phyloP scores from a whole-genome alignment of 768 basidiomycete species.

The Mycena venus region DNA sequence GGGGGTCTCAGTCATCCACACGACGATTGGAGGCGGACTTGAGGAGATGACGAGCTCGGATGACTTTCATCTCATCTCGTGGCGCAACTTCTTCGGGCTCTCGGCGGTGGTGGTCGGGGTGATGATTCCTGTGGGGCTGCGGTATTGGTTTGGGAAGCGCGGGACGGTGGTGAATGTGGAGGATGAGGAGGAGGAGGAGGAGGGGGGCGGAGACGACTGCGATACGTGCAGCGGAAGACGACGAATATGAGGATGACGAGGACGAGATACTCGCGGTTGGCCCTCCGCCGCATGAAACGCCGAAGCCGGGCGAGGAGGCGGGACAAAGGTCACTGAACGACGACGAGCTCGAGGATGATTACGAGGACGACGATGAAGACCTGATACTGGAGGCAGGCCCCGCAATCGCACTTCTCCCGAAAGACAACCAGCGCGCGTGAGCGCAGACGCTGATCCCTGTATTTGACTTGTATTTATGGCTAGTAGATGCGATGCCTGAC shows the following conservation, averaged over 20 bases:
- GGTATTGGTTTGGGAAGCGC: constrained; percentile 84
- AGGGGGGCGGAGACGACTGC: background rate
- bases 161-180: constrained; percentile 55
- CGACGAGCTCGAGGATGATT: constrained; percentile 48
- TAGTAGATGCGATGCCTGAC: constrained; percentile 14
- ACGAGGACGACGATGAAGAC: constrained; percentile 72
- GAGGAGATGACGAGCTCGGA: constrained; percentile 95
- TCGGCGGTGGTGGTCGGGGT: constrained; percentile 90
- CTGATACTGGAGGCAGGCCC: constrained; percentile 84
- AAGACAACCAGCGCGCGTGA: constrained; percentile 23
- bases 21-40: constrained; percentile 92
- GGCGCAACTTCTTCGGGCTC: constrained; percentile 90
- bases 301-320: constrained; percentile 50
- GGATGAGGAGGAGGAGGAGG: constrained; percentile 37
- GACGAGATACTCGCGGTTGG: constrained; percentile 72
- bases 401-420: constrained; percentile 47
- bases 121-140: constrained; percentile 92
- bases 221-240: constrained; percentile 39
- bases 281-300: constrained; percentile 54
- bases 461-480: constrained; percentile 20
- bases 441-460: background rate
- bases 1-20: constrained; percentile 94
- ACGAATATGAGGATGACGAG: constrained; percentile 47
- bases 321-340: constrained; percentile 21
- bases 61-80: constrained; percentile 95